phyloP scores from a whole-genome alignment of 2,329 filamentous ascomycete species.

The Clonostachys rhizophaga region DNA sequence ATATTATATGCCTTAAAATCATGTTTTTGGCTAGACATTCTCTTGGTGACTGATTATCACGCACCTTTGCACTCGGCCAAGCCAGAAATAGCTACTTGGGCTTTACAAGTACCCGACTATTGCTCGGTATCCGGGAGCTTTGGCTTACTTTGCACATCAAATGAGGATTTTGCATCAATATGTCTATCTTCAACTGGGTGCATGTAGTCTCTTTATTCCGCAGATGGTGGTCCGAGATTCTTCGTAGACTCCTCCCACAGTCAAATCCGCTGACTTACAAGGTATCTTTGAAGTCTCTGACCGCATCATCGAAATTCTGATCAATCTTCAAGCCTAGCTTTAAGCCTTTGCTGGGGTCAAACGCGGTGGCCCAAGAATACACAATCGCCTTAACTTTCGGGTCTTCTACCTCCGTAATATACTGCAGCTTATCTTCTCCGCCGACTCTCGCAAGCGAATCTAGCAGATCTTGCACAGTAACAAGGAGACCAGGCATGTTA shows the following conservation, averaged over 20 bases:
- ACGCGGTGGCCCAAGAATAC: slow-evolving; percentile 42
- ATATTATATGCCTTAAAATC: no score
- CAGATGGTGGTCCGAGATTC: no score
- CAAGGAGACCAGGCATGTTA: slow-evolving; percentile 41
- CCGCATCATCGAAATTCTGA: slow-evolving; percentile 17
- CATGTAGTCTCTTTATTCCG: no score
- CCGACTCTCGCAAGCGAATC: slow-evolving; percentile 39
- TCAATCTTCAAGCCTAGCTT: slow-evolving; percentile 43
- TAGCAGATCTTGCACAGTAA: slow-evolving; percentile 42
- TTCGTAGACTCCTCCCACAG: neutral
- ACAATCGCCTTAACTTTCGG: slow-evolving; percentile 39
- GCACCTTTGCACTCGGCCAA: no score
- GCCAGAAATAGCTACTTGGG: no score
- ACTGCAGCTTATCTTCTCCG: slow-evolving; percentile 30
- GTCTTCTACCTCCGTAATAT: slow-evolving; percentile 39
- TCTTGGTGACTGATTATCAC: no score
- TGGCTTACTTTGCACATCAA: no score
- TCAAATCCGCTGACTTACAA: neutral
- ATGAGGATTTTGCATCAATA: no score
- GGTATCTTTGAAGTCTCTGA: slow-evolving; percentile 7
- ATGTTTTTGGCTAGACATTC: no score
- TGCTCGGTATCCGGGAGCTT: no score
- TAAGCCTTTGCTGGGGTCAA: slow-evolving; percentile 43
- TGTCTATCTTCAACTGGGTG: no score
- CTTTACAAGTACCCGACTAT: no score